phyloP scores from a whole-genome alignment of 768 basidiomycete genomes.

The Mycena pura region DNA sequence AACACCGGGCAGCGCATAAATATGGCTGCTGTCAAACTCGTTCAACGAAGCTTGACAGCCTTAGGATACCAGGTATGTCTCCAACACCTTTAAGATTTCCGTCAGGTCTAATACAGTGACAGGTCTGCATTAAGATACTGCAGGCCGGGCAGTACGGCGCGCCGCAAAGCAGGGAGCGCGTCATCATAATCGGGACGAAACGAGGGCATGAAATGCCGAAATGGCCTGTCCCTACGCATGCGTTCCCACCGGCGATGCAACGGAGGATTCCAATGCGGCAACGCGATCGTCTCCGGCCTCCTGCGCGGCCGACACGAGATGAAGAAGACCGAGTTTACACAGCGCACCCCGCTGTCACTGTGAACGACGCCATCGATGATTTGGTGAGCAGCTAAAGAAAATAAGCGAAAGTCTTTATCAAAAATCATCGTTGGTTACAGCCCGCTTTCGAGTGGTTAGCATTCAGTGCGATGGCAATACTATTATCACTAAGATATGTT shows the following conservation, averaged over 20 bases:
- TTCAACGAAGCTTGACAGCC: slow-evolving; percentile 45
- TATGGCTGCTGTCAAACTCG: slow-evolving; percentile 51
- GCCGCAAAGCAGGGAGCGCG: slow-evolving; percentile 53
- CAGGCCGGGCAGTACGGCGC: slow-evolving; percentile 58
- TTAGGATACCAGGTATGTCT: slow-evolving; percentile 57
- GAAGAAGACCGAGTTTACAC: slow-evolving; percentile 38
- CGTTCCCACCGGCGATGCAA: slow-evolving; percentile 33
- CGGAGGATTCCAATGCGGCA: slow-evolving; percentile 36
- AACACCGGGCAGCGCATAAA: slow-evolving; percentile 18
- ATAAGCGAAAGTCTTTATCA: too few species aligned
- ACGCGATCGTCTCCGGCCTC: slow-evolving; percentile 38
- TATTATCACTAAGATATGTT: background rate
- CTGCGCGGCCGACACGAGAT: slow-evolving; percentile 36
- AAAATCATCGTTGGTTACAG: background rate
- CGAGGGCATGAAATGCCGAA: slow-evolving; percentile 48
- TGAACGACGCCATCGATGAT: slow-evolving; percentile 57
- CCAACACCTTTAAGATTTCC: too few species aligned
- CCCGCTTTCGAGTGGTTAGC: slow-evolving; percentile 18
- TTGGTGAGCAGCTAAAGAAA: too few species aligned
- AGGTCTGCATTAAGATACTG: too few species aligned
- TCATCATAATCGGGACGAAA: slow-evolving; percentile 55
- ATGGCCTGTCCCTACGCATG: slow-evolving; percentile 55
- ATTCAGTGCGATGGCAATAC: background rate
- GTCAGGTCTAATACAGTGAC: too few species aligned
- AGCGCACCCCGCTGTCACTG: slow-evolving; percentile 50